A percentile compares a stretch with the other conserved stretches of the same genome.
Evolutionary conservation across 2,329 filamentous ascomycete genomes (phyloP).

Genomic region (Pseudogymnoascus sp.): DNA sequence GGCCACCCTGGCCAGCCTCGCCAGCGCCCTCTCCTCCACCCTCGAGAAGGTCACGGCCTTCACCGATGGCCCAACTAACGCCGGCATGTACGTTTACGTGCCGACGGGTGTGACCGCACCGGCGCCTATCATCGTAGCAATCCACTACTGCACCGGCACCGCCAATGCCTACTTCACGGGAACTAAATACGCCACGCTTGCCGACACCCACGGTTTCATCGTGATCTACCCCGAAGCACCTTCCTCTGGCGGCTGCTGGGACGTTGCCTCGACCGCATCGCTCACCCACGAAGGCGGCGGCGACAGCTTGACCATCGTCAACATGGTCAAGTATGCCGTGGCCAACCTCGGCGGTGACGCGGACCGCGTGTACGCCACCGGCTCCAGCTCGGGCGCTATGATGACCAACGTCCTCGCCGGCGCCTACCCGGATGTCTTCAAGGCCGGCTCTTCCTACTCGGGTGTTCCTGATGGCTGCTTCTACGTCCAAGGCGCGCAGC

Average conservation of each 20-base stretch:
- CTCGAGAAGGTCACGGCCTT: conserved; percentile 19
- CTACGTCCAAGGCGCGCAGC: conserved; percentile 29
- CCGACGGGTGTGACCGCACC: conserved; percentile 15
- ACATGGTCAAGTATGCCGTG: conserved; percentile 51
- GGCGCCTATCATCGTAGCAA: conserved; percentile 22
- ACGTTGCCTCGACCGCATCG: conserved; percentile 43
- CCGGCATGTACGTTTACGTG: conserved; percentile 22
- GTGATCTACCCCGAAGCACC: conserved; percentile 49
- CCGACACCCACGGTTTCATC: conserved; percentile 48
- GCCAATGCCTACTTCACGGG: conserved; percentile 20
- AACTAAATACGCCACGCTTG: conserved; percentile 32
- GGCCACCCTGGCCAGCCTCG: conserved; percentile 18
- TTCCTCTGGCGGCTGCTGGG: conserved; percentile 48
- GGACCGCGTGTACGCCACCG: conserved; percentile 45
- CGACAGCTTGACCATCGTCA: conserved; percentile 47
- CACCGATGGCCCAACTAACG: conserved; percentile 18
- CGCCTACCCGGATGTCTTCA: conserved; percentile 40
- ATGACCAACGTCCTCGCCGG: conserved; percentile 43
- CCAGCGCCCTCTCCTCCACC: background rate
- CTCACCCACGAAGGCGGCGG: conserved; percentile 49
- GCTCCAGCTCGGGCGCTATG: conserved; percentile 41
- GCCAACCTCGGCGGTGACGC: conserved; percentile 43
- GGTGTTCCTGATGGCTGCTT: conserved; percentile 40
- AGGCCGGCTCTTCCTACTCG: conserved; percentile 36
- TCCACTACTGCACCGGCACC: conserved; percentile 10